phyloP scores from a whole-genome alignment of 2,329 filamentous ascomycete genomes.

The Monilinia polystroma region DNA sequence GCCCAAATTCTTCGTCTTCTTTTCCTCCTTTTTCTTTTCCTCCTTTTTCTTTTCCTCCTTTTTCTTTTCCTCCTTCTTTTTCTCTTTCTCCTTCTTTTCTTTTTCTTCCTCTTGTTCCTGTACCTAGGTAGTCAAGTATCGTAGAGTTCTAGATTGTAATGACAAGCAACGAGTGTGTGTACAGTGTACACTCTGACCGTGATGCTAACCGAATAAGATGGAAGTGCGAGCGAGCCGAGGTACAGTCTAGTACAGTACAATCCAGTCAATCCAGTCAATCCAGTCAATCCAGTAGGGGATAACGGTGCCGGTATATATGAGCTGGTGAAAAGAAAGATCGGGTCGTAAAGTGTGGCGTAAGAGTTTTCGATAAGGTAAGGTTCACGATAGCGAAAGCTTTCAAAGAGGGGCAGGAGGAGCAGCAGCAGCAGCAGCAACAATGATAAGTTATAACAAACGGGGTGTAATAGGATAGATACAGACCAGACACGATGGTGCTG shows the following conservation, averaged over 20 bases:
- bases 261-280: too few species aligned
- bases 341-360: not conserved
- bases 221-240: not conserved
- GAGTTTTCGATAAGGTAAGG: constrained; percentile 1
- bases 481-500: too few species aligned
- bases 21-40: too few species aligned
- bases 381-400: constrained; percentile 10
- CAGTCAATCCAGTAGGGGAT: too few species aligned
- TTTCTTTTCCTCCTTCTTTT: not conserved
- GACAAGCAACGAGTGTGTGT: constrained; percentile 1
- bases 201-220: constrained; percentile 1
- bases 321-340: not conserved
- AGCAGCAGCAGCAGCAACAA: not conserved
- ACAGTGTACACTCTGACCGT: not conserved
- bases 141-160: not conserved
- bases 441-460: not conserved
- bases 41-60: too few species aligned
- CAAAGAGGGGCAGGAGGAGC: constrained; percentile 3
- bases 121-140: not conserved
- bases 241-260: not conserved
- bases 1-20: constrained; percentile 1
- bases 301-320: not conserved
- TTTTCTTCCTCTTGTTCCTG: not conserved
- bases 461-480: not conserved
- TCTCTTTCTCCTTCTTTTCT: not conserved